A percentile compares a stretch with the other conserved stretches of the same genome.
Conservation (phyloP, 2,329 filamentous ascomycete genomes). For the Aspergillus ochraceus region DNA sequence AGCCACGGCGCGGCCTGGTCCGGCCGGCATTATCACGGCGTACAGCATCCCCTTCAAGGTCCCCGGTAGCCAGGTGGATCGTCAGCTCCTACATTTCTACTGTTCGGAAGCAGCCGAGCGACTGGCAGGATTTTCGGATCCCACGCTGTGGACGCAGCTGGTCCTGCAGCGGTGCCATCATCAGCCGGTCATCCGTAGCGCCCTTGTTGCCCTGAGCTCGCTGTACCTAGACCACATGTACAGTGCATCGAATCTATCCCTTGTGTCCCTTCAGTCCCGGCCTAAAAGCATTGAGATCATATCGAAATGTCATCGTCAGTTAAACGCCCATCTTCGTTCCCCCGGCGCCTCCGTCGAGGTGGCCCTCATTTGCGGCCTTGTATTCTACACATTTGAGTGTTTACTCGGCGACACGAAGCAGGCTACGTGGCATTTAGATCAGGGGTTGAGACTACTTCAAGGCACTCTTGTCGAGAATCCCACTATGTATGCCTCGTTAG, state of each 20-base stretch:
- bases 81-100: constrained; percentile 26
- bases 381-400: not conserved
- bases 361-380: not conserved
- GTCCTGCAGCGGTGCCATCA: constrained; percentile 22
- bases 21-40: constrained; percentile 7
- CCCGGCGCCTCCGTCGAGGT: not conserved
- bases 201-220: constrained; percentile 20
- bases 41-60: constrained; percentile 27
- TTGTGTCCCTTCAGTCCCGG: not conserved
- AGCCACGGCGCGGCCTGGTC: not conserved
- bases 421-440: not conserved
- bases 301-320: not conserved
- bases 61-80: constrained; percentile 24
- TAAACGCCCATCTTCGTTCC: not conserved
- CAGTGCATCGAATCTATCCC: not conserved
- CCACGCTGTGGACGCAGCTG: constrained; percentile 19
- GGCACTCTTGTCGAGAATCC: not conserved
- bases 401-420: not conserved
- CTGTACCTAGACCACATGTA: constrained; percentile 17
- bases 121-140: constrained; percentile 19
- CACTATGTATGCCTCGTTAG: not conserved
- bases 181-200: constrained; percentile 23
- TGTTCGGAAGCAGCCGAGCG: constrained; percentile 17
- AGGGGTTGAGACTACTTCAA: not conserved
- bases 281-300: not conserved